Evolutionary conservation across 192 early-diverging fungal species (phyloP).

Genomic region (Podila horticola): DNA sequence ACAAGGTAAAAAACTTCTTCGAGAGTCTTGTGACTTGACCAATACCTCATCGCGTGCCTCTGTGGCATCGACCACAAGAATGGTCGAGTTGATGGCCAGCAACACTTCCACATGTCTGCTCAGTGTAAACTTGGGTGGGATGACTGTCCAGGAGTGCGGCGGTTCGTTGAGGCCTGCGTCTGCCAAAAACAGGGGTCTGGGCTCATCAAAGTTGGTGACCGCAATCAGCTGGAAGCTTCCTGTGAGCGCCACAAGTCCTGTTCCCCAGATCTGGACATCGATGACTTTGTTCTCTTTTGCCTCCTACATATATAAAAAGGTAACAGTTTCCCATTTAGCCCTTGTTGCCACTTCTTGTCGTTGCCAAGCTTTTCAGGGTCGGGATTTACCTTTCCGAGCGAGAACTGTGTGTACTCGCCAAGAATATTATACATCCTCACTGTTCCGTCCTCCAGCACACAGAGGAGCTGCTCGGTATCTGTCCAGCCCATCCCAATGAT

Average conservation of each 20-base stretch:
- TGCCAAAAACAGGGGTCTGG: slow-evolving; percentile 80
- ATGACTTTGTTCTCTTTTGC: slow-evolving; percentile 84
- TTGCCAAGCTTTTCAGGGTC: not conserved
- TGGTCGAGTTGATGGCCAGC: slow-evolving; percentile 76
- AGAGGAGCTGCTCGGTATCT: slow-evolving; percentile 84
- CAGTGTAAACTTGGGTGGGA: slow-evolving; percentile 87
- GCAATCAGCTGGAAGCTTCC: slow-evolving; percentile 83
- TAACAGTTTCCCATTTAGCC: too few relatives aligned
- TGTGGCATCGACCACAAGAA: slow-evolving; percentile 84
- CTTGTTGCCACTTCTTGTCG: too few relatives aligned
- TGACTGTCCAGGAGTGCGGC: slow-evolving; percentile 89
- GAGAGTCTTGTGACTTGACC: not conserved
- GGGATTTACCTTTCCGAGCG: slow-evolving; percentile 74
- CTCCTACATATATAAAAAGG: slow-evolving; percentile 57
- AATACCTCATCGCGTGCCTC: slow-evolving; percentile 84
- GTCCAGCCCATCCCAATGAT: slow-evolving; percentile 97
- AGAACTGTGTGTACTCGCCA: slow-evolving; percentile 83
- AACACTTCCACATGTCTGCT: slow-evolving; percentile 93
- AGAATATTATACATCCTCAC: slow-evolving; percentile 85
- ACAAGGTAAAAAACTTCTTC: not conserved
- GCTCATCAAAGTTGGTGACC: slow-evolving; percentile 87
- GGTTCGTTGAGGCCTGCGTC: slow-evolving; percentile 70
- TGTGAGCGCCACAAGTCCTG: slow-evolving; percentile 93
- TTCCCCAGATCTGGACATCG: slow-evolving; percentile 90
- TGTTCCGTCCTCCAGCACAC: slow-evolving; percentile 86